Percentiles rank a stretch among this genome's conserved stretches.
phyloP scores from a whole-genome alignment of 805 yeast species.

The Metschnikowia orientalis region DNA sequence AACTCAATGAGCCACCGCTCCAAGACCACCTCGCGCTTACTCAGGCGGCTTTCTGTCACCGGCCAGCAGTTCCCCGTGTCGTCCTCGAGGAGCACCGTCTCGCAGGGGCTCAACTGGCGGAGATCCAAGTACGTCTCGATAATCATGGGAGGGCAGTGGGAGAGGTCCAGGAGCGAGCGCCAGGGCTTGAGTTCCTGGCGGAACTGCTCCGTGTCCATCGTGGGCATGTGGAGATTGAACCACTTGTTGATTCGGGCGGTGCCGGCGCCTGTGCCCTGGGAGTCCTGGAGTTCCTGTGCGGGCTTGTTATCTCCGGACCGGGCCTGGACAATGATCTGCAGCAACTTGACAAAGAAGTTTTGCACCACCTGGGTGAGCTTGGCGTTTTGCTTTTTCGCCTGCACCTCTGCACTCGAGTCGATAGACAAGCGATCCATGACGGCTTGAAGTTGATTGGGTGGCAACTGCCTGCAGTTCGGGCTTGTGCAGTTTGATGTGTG shows the following conservation, averaged over 20 bases:
- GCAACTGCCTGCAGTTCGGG: not conserved
- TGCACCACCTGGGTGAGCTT: slow-evolving; percentile 45
- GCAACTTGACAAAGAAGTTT: slow-evolving; percentile 62
- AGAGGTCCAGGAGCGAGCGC: slow-evolving; percentile 44
- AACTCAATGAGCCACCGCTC: slow-evolving; percentile 93
- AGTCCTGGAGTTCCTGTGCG: slow-evolving; percentile 12
- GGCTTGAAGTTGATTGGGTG: not conserved
- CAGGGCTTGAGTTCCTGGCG: slow-evolving; percentile 63
- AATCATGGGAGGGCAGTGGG: slow-evolving; percentile 71
- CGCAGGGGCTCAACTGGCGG: slow-evolving; percentile 50
- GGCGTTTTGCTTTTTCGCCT: slow-evolving; percentile 14
- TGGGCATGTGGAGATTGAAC: slow-evolving; percentile 53
- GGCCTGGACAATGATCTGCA: slow-evolving; percentile 52
- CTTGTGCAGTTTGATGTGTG: too few species aligned
- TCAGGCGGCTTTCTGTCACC: slow-evolving; percentile 52
- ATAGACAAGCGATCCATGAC: slow-evolving; percentile 4
- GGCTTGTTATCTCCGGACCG: slow-evolving; percentile 28
- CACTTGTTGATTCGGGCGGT: slow-evolving; percentile 47
- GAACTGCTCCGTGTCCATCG: slow-evolving; percentile 24
- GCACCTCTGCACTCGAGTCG: slow-evolving; percentile 3
- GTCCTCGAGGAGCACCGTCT: slow-evolving; percentile 57
- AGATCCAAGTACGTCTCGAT: slow-evolving; percentile 79
- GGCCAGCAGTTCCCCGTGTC: slow-evolving; percentile 50
- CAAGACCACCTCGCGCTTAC: slow-evolving; percentile 79
- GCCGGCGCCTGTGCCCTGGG: slow-evolving; percentile 4